These are phyloP conservation scores for Hirsutella thompsonii DNA, from an alignment of 2,329 filamentous ascomycete genomes.

Conservation along the genomic window DNA sequence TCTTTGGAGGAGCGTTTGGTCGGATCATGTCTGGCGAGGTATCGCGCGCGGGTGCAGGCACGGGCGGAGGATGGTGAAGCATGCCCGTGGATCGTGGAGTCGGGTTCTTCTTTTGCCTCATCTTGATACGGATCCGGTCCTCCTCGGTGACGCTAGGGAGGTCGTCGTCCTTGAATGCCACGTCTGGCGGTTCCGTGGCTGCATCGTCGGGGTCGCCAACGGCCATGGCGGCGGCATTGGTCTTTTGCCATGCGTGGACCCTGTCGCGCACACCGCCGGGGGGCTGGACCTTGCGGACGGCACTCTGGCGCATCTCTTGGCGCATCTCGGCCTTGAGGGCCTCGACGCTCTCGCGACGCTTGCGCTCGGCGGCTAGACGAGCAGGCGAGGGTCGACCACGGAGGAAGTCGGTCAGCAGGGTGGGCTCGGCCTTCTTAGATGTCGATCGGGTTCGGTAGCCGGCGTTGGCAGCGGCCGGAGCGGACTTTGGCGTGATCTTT, in stretches of 20 bases:
- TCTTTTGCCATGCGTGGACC: conserved; percentile 74
- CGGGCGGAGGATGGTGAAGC: conserved; percentile 10
- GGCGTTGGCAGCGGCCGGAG: conserved; percentile 23
- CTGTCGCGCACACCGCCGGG: conserved; percentile 62
- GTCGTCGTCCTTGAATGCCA: conserved; percentile 47
- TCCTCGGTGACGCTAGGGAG: conserved; percentile 45
- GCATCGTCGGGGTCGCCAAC: conserved; percentile 36
- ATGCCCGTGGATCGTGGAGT: conserved; percentile 16
- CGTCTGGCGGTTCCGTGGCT: conserved; percentile 46
- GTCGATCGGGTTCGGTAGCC: conserved; percentile 19
- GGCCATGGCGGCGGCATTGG: conserved; percentile 53
- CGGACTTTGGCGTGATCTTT: conserved; percentile 25
- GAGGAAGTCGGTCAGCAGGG: conserved; percentile 43
- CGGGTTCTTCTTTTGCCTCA: conserved; percentile 30
- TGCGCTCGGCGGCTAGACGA: conserved; percentile 37
- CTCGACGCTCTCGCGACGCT: conserved; percentile 45
- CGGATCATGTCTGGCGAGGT: conserved; percentile 11
- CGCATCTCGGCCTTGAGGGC: conserved; percentile 39
- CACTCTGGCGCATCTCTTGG: conserved; percentile 43
- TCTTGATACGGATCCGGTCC: conserved; percentile 44
- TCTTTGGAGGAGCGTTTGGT: conserved; percentile 55
- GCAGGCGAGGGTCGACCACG: conserved; percentile 42
- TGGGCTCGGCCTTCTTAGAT: conserved; percentile 27
- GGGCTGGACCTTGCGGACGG: conserved; percentile 45
- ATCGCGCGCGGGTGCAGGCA: conserved; percentile 10